Evolutionary conservation across 371 early-diverging fungal genomes (phyloP), one percentile per base, ranked within the genome.

Genomic region (Apophysomyces trapeziformis): DNA sequence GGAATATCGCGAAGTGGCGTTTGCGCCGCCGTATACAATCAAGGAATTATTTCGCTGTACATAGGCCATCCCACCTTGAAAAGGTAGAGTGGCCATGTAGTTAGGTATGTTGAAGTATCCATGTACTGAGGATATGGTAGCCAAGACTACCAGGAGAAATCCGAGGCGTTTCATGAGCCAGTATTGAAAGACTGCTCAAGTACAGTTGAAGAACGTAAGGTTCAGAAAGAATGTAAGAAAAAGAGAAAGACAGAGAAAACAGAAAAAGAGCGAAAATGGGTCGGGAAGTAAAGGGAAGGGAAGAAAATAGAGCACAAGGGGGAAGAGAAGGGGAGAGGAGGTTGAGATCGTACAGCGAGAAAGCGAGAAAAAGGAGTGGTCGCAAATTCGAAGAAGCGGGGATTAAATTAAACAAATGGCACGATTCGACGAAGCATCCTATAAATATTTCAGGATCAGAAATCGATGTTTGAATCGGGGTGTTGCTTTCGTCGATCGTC

Each of bases 1-100:
- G 13, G 73, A 57, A 41, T 57, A 72, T 9, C 56, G 38, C n/a
- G 32, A 56, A 13, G 73, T 70, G 35, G 65, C 69, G 46, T 65
- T 71, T 50, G 70, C 77, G 39, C 77, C 77, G 39, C 77, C 77
- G 47, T 71, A 76, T 21, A 73, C 61, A 61, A 76, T 60, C 50
- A 76, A 57, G 9, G 73, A 73, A 43, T 67, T 63, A 57, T 68
- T 71, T 6, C 68, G 64, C 38, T 60, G 54, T 37, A 67, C 71
- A n/a, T 44, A 68, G 7, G 71, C 71, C 71, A 73, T 76, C 5
- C 68, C 68, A 38, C 68, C 67, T 21, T 63, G 50, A 61, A 76
- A 76, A n/a, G 77, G 77, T 32, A 74, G 21, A 36, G 66, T 60
- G 39, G 43, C 32, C 57, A 64, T 60, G 26, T 69, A 50, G 37